Conservation (phyloP, 768 basidiomycete genomes). For the Amylocystis lapponica region DNA sequence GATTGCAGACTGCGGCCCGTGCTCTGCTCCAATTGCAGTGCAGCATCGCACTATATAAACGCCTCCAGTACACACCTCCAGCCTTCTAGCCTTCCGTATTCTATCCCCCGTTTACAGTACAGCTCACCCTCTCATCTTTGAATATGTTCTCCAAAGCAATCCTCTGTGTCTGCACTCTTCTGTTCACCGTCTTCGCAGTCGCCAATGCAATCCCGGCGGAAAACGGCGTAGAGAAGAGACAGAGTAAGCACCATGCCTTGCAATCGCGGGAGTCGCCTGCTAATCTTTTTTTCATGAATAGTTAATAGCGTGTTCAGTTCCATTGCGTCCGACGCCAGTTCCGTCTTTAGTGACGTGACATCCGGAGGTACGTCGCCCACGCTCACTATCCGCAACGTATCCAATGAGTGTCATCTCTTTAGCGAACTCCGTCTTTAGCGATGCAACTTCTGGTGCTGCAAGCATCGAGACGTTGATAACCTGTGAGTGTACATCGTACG, state of each 20-base stretch:
- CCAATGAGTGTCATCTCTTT: not conserved
- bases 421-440: conserved; percentile 35
- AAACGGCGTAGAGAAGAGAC: conserved; percentile 39
- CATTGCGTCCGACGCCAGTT: conserved; percentile 30
- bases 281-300: conserved; percentile 6
- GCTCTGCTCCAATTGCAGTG: not conserved
- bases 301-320: conserved; percentile 36
- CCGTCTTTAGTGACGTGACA: conserved; percentile 23
- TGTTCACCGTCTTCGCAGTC: conserved; percentile 30
- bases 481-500: conserved; percentile 20
- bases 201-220: conserved; percentile 28
- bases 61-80: not conserved
- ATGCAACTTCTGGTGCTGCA: conserved; percentile 26
- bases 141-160: conserved; percentile 7
- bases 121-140: conserved; percentile 7
- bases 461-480: conserved; percentile 26
- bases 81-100: not conserved
- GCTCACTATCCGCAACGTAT: not conserved
- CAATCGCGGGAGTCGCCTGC: not conserved
- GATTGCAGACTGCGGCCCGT: too few species aligned
- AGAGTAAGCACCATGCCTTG: conserved; percentile 29
- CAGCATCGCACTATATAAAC: not conserved
- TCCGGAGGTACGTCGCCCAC: conserved; percentile 16
- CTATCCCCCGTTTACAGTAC: conserved; percentile 2
- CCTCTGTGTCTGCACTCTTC: conserved; percentile 9